These are phyloP conservation scores for Taxillus chinensis DNA, from an alignment of 164 flowering plant genomes.

Conservation along the genomic window DNA sequence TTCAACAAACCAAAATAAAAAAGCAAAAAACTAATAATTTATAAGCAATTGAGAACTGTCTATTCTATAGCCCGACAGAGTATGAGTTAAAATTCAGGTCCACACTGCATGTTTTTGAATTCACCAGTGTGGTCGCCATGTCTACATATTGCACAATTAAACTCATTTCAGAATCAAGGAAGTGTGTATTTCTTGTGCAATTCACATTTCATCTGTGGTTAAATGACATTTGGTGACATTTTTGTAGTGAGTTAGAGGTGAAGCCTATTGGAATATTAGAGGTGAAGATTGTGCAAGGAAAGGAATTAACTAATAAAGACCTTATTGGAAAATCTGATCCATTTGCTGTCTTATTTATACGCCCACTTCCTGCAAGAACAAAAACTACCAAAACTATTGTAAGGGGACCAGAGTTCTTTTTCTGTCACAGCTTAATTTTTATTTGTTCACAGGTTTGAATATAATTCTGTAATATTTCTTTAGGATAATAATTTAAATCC, in stretches of 20 bases:
- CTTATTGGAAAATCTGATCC: conserved; percentile 4
- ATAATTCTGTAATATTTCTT: not conserved
- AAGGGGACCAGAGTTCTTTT: not conserved
- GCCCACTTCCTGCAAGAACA: not conserved
- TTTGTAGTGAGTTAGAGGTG: not conserved
- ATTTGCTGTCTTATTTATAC: not conserved
- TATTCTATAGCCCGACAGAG: no score
- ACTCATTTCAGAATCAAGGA: no score
- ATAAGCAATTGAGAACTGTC: no score
- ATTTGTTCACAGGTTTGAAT: not conserved
- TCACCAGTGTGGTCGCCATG: no score
- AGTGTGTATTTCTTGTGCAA: no score
- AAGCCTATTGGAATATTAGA: conserved; percentile 1
- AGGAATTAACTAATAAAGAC: conserved; percentile 2
- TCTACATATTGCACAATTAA: no score
- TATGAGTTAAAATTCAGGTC: no score
- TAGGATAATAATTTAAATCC: conserved; percentile 2
- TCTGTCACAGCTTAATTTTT: not conserved
- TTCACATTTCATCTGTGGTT: no score
- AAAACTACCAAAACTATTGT: not conserved
- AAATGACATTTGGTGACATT: not conserved
- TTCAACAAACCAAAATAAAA: no score
- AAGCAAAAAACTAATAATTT: no score
- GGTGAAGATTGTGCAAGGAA: conserved; percentile 1
- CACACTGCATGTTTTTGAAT: no score